Conservation (phyloP, 176 grass and related monocot species). For the Rhynchospora breviuscula region DNA sequence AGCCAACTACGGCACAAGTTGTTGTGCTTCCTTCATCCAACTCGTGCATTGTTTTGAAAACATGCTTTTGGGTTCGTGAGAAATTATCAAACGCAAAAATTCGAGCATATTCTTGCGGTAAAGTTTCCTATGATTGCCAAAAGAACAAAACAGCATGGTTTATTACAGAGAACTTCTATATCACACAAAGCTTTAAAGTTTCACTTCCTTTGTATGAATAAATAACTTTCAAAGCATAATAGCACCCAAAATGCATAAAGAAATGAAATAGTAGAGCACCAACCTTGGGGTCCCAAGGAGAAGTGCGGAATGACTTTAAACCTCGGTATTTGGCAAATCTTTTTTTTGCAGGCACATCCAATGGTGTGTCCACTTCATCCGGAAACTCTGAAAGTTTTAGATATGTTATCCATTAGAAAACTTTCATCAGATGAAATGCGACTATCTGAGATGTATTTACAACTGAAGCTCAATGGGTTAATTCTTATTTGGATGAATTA, state of each 20-base stretch:
- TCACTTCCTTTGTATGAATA: not conserved
- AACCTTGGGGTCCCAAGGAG: constrained; percentile 94
- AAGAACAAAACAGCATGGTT: constrained; percentile 16
- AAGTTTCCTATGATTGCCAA: constrained; percentile 66
- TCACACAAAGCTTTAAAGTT: not conserved
- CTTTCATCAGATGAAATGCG: not conserved
- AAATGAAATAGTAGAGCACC: constrained; percentile 9
- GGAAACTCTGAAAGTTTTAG: constrained; percentile 73
- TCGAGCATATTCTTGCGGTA: constrained; percentile 74
- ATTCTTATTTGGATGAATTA: not conserved
- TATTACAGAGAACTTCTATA: not conserved
- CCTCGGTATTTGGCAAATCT: constrained; percentile 93
- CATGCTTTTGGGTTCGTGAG: constrained; percentile 70
- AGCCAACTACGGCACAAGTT: constrained; percentile 57
- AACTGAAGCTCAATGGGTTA: not conserved
- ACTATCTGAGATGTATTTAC: not conserved
- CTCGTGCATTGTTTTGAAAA: constrained; percentile 44
- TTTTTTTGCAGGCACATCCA: constrained; percentile 79
- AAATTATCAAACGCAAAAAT: constrained; percentile 98
- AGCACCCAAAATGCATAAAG: not conserved
- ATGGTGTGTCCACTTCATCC: constrained; percentile 94
- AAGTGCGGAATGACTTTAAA: constrained; percentile 92
- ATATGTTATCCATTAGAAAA: constrained; percentile 12
- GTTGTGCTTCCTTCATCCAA: constrained; percentile 39
- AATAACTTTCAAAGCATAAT: not conserved